These are phyloP conservation scores for Solanum bukasovii DNA, from an alignment of 257 asterid genomes.

Conservation along the genomic window DNA sequence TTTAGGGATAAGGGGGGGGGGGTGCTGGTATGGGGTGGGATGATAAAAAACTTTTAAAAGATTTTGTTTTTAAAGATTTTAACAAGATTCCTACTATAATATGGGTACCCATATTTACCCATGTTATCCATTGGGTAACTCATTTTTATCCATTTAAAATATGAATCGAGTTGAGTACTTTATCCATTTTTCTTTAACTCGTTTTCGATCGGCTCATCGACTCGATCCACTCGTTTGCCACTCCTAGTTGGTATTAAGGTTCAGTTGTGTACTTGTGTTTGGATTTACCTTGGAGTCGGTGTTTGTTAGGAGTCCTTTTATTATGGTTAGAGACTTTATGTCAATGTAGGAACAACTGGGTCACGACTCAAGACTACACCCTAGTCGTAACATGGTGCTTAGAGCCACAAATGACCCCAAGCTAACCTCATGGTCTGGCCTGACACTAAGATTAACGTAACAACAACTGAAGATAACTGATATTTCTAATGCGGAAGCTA, in stretches of 20 bases:
- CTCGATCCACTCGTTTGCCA: no score
- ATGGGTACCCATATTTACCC: no score
- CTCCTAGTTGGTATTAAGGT: background rate
- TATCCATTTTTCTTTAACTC: no score
- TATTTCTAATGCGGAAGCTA: background rate
- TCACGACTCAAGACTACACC: background rate
- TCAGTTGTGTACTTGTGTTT: background rate
- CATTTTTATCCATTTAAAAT: no score
- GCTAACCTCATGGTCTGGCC: background rate
- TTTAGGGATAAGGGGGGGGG: no score
- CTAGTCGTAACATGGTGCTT: background rate
- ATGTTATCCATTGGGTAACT: no score
- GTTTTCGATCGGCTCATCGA: no score
- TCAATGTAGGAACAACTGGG: background rate
- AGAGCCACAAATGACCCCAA: background rate
- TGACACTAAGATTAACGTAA: background rate
- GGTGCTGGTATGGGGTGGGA: no score
- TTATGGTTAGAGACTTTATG: background rate
- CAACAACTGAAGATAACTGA: background rate
- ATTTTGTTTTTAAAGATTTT: no score
- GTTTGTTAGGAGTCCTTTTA: background rate
- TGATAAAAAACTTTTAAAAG: no score
- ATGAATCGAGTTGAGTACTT: no score
- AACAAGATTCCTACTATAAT: no score
- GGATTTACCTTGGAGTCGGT: background rate